Percentiles rank a stretch among this genome's conserved stretches.
Conservation (phyloP, 75 land plant species). For the Selaginella moellendorffii region DNA sequence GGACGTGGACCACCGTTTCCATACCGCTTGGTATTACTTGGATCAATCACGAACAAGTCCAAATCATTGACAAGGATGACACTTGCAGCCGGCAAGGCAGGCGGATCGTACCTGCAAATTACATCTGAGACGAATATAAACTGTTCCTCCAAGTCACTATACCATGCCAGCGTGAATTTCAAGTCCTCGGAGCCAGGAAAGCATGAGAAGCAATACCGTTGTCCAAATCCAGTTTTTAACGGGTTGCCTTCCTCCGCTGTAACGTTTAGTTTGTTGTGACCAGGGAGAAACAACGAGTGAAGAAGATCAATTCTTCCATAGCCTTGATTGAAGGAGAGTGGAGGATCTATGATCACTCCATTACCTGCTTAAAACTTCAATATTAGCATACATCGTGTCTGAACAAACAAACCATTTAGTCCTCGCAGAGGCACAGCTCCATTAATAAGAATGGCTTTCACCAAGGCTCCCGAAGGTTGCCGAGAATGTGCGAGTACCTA, state of each 20-base stretch:
- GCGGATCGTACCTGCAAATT: conserved; percentile 2
- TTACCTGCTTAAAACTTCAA: background rate
- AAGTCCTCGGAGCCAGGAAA: background rate
- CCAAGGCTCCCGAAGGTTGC: background rate
- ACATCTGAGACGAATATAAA: background rate
- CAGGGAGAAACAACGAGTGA: background rate
- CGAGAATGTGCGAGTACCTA: background rate
- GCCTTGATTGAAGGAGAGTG: background rate
- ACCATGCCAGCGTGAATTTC: conserved; percentile 4
- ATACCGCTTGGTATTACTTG: background rate
- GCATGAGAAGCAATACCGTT: background rate
- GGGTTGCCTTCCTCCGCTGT: background rate
- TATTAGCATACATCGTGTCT: background rate
- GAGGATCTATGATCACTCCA: conserved; percentile 1
- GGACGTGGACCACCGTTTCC: conserved; percentile 5
- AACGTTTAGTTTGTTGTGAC: background rate
- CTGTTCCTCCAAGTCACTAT: background rate
- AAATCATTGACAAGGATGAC: background rate
- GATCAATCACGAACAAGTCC: background rate
- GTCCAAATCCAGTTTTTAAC: background rate
- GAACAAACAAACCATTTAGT: background rate
- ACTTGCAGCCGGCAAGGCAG: conserved; percentile 1
- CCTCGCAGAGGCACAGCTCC: conserved; percentile 7
- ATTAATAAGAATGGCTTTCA: conserved; percentile 7
- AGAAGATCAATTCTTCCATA: background rate